Evolutionary conservation across 2,329 filamentous ascomycete genomes (phyloP).

Genomic region (Penicillium sp.): DNA sequence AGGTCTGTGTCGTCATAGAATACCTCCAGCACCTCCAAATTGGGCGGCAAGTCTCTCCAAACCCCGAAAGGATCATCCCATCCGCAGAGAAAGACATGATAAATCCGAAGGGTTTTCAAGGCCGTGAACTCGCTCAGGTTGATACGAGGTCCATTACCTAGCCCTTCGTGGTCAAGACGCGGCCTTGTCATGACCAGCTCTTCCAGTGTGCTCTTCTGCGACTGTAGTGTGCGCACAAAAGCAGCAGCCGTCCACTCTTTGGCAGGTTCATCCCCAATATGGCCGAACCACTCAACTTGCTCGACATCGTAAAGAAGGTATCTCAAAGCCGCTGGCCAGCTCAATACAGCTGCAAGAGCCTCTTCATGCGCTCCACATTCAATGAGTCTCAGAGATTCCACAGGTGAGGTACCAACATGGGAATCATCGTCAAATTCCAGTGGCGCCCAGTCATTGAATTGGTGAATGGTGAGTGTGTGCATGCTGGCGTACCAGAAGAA

Average conservation of each 20-base stretch:
- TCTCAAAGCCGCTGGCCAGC: constrained; percentile 15
- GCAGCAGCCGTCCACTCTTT: constrained; percentile 9
- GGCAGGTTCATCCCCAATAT: constrained; percentile 1
- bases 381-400: constrained; percentile 7
- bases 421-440: constrained; percentile 2
- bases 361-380: constrained; percentile 14
- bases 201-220: constrained; percentile 5
- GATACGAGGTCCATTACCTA: constrained; percentile 7
- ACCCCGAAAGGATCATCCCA: not conserved
- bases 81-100: constrained; percentile 9
- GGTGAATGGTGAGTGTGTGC: not conserved
- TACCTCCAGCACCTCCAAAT: constrained; percentile 10
- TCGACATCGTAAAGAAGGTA: constrained; percentile 14
- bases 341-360: constrained; percentile 11
- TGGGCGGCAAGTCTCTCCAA: constrained; percentile 5
- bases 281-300: constrained; percentile 8
- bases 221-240: constrained; percentile 9
- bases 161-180: constrained; percentile 2
- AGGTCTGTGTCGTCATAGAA: constrained; percentile 6
- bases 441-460: constrained; percentile 4
- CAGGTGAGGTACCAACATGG: constrained; percentile 9
- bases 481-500: constrained; percentile 6
- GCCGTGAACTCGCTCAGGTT: constrained; percentile 7
- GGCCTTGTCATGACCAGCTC: constrained; percentile 9
- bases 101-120: constrained; percentile 7